Percentiles rank a stretch among this genome's conserved stretches.
Conservation (phyloP, 306 rosid species). For the Fragaria nilgerrensis region DNA sequence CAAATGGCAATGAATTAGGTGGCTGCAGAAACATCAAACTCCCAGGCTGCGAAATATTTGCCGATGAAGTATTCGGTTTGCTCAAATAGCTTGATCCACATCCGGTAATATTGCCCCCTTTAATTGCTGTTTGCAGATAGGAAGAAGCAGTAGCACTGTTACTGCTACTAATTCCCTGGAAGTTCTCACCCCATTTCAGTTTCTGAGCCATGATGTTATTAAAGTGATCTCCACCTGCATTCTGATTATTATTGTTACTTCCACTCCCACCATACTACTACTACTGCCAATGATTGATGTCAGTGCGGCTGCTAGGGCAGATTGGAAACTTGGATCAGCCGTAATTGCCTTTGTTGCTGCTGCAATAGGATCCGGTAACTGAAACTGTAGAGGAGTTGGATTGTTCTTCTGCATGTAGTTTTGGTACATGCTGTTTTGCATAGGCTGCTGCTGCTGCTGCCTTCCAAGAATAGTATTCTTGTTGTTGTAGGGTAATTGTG, state of each 20-base stretch:
- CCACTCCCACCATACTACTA: conserved; percentile 11
- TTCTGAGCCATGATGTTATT: conserved; percentile 32
- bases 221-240: conserved; percentile 25
- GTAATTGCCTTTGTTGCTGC: conserved; percentile 94
- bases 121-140: conserved; percentile 27
- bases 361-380: conserved; percentile 52
- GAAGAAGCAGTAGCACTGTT: conserved; percentile 4
- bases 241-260: conserved; percentile 16
- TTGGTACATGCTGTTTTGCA: conserved; percentile 38
- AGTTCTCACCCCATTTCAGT: conserved; percentile 43
- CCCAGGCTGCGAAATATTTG: conserved; percentile 30
- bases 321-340: conserved; percentile 77
- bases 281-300: conserved; percentile 57
- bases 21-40: conserved; percentile 41
- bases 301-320: conserved; percentile 76
- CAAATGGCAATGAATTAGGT: conserved; percentile 51
- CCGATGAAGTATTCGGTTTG: conserved; percentile 21
- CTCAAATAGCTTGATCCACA: conserved; percentile 57
- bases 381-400: conserved; percentile 10
- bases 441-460: conserved; percentile 28
- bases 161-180: conserved; percentile 23
- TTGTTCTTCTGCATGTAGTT: conserved; percentile 44
- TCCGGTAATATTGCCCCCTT: conserved; percentile 25
- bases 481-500: conserved; percentile 33
- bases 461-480: conserved; percentile 48